These are phyloP conservation scores for Blepharisma japonicum DNA, from an alignment of 73 alveolate species.

Conservation along the genomic window DNA sequence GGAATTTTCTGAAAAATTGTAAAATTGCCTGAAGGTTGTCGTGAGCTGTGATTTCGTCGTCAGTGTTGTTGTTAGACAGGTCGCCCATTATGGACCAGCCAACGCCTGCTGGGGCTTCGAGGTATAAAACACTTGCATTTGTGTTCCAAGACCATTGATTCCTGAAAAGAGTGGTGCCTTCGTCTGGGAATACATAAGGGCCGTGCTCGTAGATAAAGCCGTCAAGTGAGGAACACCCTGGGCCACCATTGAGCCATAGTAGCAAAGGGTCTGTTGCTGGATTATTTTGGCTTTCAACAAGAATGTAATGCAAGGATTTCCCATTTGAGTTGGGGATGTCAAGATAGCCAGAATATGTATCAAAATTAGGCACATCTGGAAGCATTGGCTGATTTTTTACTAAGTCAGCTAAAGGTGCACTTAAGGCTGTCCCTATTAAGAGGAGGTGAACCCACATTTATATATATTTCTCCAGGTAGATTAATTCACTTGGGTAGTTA, in stretches of 20 bases:
- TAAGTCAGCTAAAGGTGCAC: too few species aligned
- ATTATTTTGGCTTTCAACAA: constrained; percentile 42
- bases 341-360: constrained; percentile 2
- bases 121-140: constrained; percentile 70
- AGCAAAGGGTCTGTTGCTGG: constrained; percentile 72
- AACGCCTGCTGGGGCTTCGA: constrained; percentile 85
- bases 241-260: constrained; percentile 95
- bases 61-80: background rate
- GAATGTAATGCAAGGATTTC: constrained; percentile 53
- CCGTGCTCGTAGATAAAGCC: constrained; percentile 87
- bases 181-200: constrained; percentile 67
- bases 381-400: too few species aligned
- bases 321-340: constrained; percentile 14
- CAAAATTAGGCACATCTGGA: too few species aligned
- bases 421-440: too few species aligned
- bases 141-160: constrained; percentile 78
- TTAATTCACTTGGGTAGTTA: too few species aligned
- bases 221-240: constrained; percentile 88
- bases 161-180: constrained; percentile 33
- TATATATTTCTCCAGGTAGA: too few species aligned
- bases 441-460: too few species aligned
- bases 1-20: constrained; percentile 60
- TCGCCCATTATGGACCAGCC: constrained; percentile 56
- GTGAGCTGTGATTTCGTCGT: constrained; percentile 55
- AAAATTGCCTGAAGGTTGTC: constrained; percentile 69